Base-by-base conservation (phyloP, 1,139 yeast species). In the Scheffersomyces segobiensis region DNA sequence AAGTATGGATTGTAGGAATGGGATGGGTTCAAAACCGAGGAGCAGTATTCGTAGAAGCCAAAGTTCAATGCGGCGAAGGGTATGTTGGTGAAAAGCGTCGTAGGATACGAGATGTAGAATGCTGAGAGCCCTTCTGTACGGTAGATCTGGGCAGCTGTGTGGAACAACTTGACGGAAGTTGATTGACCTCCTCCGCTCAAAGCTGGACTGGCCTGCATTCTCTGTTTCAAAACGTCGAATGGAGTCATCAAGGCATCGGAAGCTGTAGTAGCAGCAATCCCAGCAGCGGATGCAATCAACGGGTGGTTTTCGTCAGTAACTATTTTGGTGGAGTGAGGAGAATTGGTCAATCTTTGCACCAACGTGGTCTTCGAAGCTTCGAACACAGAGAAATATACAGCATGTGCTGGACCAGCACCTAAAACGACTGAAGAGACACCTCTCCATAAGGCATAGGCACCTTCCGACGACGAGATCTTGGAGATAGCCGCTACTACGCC, bases 371-470 rank as follows among this genome's bases (percentile, higher is more conserved):
- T 93, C 60, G 95, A 84, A 53, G 88, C 83, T 75, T 95, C 99
- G 75, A 93, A 96, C 7, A 96, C 97, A n/a, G 95, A 89, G 74
- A 93, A 95, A 76, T 96, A 96, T 18, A 96, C 91, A 1, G 99
- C 99, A 76, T 95, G 99, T 10, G 99, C 98, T 1, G 99, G 99
- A 5, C 99, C 99, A n/a, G 99, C 98, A 52, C 99, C 99, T 62
- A 95, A 72, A 12, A 93, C 87, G 63, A 96, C 97, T 1, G 97
- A 91, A 18, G 95, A 88, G 46, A 95, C 93, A 60, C 99, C 99
- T 70, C 97, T 82, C 97, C 98, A 95, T 52, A 93, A 83, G 1
- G 97, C 91, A 59, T 86, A 73, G 3, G 96, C 91, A 1, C 99
- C 99, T 73, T 95, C 99, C n/a, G 90, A 82, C 18, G 97, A 85